Evolutionary conservation across 768 basidiomycete species (phyloP).

Genomic region (Boletus edulis): DNA sequence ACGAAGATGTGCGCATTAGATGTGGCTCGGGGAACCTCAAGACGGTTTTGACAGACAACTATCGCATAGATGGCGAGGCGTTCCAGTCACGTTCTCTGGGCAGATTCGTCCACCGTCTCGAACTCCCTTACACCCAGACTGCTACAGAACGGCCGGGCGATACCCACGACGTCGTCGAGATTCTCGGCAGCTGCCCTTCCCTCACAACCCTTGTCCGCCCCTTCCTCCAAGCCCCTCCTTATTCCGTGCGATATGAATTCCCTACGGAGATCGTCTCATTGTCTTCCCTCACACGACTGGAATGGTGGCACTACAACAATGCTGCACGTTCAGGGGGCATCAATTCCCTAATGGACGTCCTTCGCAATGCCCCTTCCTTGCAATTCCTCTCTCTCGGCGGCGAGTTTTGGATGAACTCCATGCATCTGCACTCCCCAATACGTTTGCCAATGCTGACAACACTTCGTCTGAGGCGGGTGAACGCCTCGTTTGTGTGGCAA

Average conservation of each 20-base stretch:
- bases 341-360: conserved; percentile 55
- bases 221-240: conserved; percentile 20
- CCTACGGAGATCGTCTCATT: conserved; percentile 46
- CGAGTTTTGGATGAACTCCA: conserved; percentile 30
- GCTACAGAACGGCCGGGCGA: conserved; percentile 33
- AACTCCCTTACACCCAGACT: conserved; percentile 58
- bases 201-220: conserved; percentile 58
- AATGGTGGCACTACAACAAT: conserved; percentile 62
- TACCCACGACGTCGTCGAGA: conserved; percentile 39
- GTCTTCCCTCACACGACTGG: conserved; percentile 55
- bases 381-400: conserved; percentile 59
- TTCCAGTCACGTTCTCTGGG: conserved; percentile 24
- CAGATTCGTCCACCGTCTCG: conserved; percentile 50
- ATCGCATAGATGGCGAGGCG: conserved; percentile 7
- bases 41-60: conserved; percentile 26
- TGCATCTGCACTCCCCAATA: conserved; percentile 24
- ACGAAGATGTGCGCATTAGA: conserved; percentile 50
- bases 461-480: conserved; percentile 50
- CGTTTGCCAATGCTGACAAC: conserved; percentile 48
- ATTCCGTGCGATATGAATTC: conserved; percentile 47
- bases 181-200: conserved; percentile 47
- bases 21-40: conserved; percentile 31
- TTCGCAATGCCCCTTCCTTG: conserved; percentile 52
- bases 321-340: conserved; percentile 65
- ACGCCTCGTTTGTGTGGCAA: conserved; percentile 48